Percentiles rank a stretch among this genome's conserved stretches.
Evolutionary conservation across 257 asterid genomes (phyloP).

Genomic region (Jasminum sambac): DNA sequence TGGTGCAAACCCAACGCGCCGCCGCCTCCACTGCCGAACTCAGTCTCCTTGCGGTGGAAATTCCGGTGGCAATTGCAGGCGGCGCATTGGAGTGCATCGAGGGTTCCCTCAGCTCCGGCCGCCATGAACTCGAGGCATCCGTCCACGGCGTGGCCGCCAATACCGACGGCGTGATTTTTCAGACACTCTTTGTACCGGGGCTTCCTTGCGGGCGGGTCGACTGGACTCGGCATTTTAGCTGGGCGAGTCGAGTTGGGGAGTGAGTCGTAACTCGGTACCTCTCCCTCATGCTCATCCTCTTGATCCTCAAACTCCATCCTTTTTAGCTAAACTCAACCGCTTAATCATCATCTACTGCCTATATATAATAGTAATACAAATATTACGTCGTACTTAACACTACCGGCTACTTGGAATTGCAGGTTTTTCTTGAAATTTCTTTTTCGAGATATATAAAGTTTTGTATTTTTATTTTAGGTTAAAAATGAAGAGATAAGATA

Average conservation of each 20-base stretch:
- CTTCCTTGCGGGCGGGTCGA: conserved; percentile 38
- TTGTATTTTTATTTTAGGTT: background rate
- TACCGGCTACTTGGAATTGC: conserved; percentile 27
- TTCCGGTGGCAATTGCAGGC: conserved; percentile 83
- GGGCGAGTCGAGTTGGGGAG: conserved; percentile 38
- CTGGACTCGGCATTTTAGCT: conserved; percentile 30
- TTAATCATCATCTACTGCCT: conserved; percentile 36
- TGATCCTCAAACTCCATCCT: conserved; percentile 67
- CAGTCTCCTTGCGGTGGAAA: conserved; percentile 67
- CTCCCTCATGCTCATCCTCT: conserved; percentile 56
- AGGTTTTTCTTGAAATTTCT: background rate
- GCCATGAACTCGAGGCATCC: conserved; percentile 82
- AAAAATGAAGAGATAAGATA: conserved; percentile 40
- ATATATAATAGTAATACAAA: conserved; percentile 25
- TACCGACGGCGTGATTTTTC: conserved; percentile 70
- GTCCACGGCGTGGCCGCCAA: conserved; percentile 74
- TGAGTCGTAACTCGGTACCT: conserved; percentile 53
- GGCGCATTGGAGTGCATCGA: conserved; percentile 68
- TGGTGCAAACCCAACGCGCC: conserved; percentile 30
- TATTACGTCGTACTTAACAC: conserved; percentile 18
- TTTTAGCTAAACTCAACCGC: conserved; percentile 36
- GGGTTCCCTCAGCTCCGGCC: conserved; percentile 65
- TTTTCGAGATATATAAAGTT: background rate
- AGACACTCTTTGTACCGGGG: conserved; percentile 60
- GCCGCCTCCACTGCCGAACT: conserved; percentile 1